phyloP scores from a whole-genome alignment of 164 flowering plant genomes.

The Magnolia sinica region DNA sequence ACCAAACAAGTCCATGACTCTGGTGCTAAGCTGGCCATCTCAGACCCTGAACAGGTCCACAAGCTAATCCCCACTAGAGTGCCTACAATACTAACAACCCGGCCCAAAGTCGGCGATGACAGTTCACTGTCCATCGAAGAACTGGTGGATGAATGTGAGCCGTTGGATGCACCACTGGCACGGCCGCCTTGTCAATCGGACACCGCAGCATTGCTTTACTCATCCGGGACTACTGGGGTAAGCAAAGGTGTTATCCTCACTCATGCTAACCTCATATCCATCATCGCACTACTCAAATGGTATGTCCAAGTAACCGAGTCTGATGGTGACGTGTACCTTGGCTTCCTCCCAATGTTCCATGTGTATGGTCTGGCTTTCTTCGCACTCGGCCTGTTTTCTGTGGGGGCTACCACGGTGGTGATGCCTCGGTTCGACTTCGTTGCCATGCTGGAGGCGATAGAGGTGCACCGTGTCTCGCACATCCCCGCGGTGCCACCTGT shows the following conservation, averaged over 20 bases:
- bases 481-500: slow-evolving; percentile 75
- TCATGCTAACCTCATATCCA: slow-evolving; percentile 53
- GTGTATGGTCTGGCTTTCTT: slow-evolving; percentile 68
- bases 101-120: slow-evolving; percentile 2
- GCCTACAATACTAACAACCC: slow-evolving; percentile 32
- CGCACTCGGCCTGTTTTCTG: slow-evolving; percentile 44
- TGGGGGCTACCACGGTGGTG: slow-evolving; percentile 41
- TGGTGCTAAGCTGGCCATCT: slow-evolving; percentile 46
- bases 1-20: slow-evolving; percentile 58
- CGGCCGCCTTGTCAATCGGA: slow-evolving; percentile 32
- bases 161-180: slow-evolving; percentile 25
- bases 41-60: slow-evolving; percentile 46
- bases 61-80: slow-evolving; percentile 38
- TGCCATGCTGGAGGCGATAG: slow-evolving; percentile 50
- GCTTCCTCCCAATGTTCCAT: slow-evolving; percentile 78
- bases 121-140: slow-evolving; percentile 41
- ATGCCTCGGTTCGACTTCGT: slow-evolving; percentile 55
- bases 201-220: slow-evolving; percentile 65
- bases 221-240: slow-evolving; percentile 79
- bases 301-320: slow-evolving; percentile 29
- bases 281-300: slow-evolving; percentile 48
- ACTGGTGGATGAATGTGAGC: slow-evolving; percentile 40
- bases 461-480: slow-evolving; percentile 40
- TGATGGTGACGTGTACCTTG: slow-evolving; percentile 42
- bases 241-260: slow-evolving; percentile 76